A percentile compares a stretch with the other conserved stretches of the same genome.
Conservation (phyloP, 495 filamentous ascomycete genomes). For the Neurospora discreta region DNA sequence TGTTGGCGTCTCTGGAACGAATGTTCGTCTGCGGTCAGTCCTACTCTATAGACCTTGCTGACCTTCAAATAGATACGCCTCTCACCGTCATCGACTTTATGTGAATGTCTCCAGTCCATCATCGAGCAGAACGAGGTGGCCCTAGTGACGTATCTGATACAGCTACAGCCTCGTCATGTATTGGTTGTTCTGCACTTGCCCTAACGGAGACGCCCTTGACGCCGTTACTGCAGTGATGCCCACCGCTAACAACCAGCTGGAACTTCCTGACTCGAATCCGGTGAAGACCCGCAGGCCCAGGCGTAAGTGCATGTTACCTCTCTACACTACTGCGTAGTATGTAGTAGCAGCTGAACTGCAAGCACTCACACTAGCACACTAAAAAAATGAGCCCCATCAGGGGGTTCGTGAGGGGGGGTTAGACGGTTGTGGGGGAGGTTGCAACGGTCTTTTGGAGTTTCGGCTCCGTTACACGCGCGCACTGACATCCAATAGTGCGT, state of each 20-base stretch:
- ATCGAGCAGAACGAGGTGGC: no score
- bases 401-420: not conserved
- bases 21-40: not conserved
- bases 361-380: no score
- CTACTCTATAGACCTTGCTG: not conserved
- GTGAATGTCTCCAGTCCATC: not conserved
- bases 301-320: not conserved
- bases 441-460: not conserved
- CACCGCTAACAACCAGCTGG: not conserved
- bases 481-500: not conserved
- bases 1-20: no score
- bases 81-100: not conserved
- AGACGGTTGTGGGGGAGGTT: not conserved
- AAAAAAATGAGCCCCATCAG: not conserved
- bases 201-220: not conserved
- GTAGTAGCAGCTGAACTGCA: not conserved
- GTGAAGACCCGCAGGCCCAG: not conserved
- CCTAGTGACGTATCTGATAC: not conserved
- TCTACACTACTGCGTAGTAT: no score
- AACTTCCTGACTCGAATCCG: not conserved
- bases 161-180: not conserved
- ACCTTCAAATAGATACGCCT: not conserved
- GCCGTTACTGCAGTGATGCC: not conserved
- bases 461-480: not conserved
- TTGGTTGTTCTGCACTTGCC: not conserved